Base-by-base conservation (phyloP, 2,329 filamentous ascomycete species). In the Cryphonectria parasitica region DNA sequence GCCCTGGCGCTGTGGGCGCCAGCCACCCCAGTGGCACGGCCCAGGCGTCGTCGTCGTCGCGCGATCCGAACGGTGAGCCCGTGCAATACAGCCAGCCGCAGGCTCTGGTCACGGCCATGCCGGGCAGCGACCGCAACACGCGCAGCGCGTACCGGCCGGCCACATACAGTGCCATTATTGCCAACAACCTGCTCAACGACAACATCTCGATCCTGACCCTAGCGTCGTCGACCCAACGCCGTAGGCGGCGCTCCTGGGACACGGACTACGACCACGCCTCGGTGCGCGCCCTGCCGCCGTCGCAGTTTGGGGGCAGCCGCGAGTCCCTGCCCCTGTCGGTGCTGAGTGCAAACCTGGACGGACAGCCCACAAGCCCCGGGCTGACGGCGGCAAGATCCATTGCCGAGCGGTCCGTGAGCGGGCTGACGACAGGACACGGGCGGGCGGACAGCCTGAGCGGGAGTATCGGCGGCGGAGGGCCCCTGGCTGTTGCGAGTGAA, bases 181-280 rank as follows among this genome's bases (percentile, higher is more conserved):
- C 93, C 67, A 94, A 95, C 80, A 93, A 93, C 76, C 86, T 95
- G 7, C 83, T 95, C 45, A 94, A 92, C 1, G 93, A 97, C 79
- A 93, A 97, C 78, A 93, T 93, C 31, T 95, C 92, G 36, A 95
- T 97, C 75, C 82, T 97, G 72, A 97, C 93, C 0, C 85, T 97
- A 19, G 93, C 93, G 2, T 95, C 92, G 4, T 95, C 92, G 0
- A 93, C 91, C 74, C 94, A 95, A 81, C 89, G 91, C 52, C 88
- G 90, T 39, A 90, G 93, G 49, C 88, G 93, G 64, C 88, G 92
- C 72, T 95, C 92, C 41, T 90, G 95, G 80, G 93, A 96, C 79
- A 96, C 93, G 0, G 92, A 96, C 78, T 72, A 67, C 39, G 71
- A 72, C 49, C 71, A 72, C 17, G 93, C 93, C 6, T 95, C 92